These are phyloP conservation scores for Starmerella riodocensis DNA, from an alignment of 805 yeast genomes.

Conservation along the genomic window DNA sequence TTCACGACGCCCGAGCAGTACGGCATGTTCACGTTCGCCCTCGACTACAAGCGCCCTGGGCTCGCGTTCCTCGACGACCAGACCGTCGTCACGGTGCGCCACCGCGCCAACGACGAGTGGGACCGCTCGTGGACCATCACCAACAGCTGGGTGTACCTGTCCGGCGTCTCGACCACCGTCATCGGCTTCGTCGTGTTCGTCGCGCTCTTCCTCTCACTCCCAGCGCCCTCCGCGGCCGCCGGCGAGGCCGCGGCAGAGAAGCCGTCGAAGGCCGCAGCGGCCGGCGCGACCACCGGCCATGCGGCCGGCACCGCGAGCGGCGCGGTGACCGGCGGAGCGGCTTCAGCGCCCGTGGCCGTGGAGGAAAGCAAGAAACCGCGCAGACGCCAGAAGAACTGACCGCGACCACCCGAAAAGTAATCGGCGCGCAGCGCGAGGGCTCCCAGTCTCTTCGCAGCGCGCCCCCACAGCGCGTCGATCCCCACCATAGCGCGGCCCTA, in stretches of 20 bases:
- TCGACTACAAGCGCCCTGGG: constrained; percentile 71
- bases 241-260: background rate
- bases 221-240: background rate
- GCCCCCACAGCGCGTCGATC: too few relatives aligned
- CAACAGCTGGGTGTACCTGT: constrained; percentile 82
- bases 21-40: constrained; percentile 81
- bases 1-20: constrained; percentile 88
- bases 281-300: too few relatives aligned
- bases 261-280: too few relatives aligned
- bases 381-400: background rate
- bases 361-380: background rate
- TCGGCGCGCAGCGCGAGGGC: too few relatives aligned
- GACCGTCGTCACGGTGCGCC: constrained; percentile 72
- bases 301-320: too few relatives aligned
- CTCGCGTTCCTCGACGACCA: constrained; percentile 51
- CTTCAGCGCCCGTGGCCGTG: too few relatives aligned
- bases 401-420: too few relatives aligned
- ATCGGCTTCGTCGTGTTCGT: constrained; percentile 67
- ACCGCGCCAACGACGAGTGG: constrained; percentile 90
- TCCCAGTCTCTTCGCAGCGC: too few relatives aligned
- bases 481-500: too few relatives aligned
- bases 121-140: constrained; percentile 86
- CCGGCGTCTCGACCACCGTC: constrained; percentile 56
- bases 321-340: too few relatives aligned
- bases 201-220: constrained; percentile 39